phyloP scores from a whole-genome alignment of 2,329 filamentous ascomycete genomes.

The Metarhizium rileyi region DNA sequence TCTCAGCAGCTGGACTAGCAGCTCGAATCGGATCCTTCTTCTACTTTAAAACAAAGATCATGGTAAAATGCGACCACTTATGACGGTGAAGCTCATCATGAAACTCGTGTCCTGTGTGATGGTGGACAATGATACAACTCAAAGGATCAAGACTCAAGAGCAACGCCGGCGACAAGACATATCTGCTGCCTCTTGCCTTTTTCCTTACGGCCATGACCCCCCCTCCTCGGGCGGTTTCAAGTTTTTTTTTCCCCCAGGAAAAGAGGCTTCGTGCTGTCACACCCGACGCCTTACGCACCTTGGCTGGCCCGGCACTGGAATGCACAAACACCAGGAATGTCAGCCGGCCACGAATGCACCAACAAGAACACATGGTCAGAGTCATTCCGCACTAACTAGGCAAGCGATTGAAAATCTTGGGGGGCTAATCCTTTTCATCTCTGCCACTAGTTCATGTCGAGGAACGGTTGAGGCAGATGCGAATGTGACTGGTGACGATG shows the following conservation, averaged over 20 bases:
- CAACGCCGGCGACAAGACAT: neutral
- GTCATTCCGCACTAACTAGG: neutral
- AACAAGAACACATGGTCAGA: neutral
- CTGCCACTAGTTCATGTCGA: neutral
- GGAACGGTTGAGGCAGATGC: neutral
- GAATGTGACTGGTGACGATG: neutral
- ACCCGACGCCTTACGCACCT: neutral
- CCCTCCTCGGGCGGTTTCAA: neutral
- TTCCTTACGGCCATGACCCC: neutral
- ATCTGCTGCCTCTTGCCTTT: neutral
- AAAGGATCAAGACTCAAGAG: neutral
- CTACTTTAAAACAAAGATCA: neutral
- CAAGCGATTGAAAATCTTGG: neutral
- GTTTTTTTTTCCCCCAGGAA: neutral
- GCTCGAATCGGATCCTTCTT: neutral
- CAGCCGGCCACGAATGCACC: neutral
- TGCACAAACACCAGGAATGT: conserved; percentile 4
- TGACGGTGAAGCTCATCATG: neutral
- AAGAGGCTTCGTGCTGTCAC: neutral
- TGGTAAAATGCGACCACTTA: neutral
- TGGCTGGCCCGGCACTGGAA: conserved; percentile 4
- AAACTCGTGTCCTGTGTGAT: neutral
- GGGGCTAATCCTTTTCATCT: neutral
- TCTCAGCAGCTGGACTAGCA: neutral
- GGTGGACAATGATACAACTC: neutral